Base-by-base conservation (phyloP, 2,329 filamentous ascomycete genomes). In the Aspergillus ruber region DNA sequence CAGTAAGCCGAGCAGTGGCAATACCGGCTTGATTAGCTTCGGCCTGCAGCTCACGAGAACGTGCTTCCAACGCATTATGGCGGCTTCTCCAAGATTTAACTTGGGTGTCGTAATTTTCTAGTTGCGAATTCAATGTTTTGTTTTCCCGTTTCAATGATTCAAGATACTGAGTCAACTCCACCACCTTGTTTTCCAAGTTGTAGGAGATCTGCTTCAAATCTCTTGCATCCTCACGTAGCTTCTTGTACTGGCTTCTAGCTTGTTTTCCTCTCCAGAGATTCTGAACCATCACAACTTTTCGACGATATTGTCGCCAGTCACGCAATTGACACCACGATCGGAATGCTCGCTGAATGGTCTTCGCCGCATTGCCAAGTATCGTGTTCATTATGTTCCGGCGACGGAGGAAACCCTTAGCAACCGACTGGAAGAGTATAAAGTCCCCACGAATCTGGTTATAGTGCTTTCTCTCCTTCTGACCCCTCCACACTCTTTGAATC, bases 141-240 rank as follows among this genome's bases (percentile, higher is more conserved):
- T 98, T 98, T 73, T 95, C 88, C 53, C 85, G 82, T 75, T 95
- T 95, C 79, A 95, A 86, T 8, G 89, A 85, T 56, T 93, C 90
- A 59, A 98, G 73, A 43, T 86, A 88, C 69, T 98, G 93, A 1
- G 93, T 98, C 62, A 98, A 80, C 74, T 98, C 93, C 53, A 98
- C 89, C 53, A 98, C 93, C 82, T 98, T 98, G 80, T 98, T 97
- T 71, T 98, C 93, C 60, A 98, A 77, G 77, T 95, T 97, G 78
- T 98, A 98, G 2, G 93, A 97, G 59, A 98, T 98, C 71, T 97
- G 91, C 78, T 97, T 97, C 68, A 98, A 81, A 75, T 98, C 94
- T 64, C 93, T 87, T 56, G 93, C 93, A 72, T 98, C 93, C 71
- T 96, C 90, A 57, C 93, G 88, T 52, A 95, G 74, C 59, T 77